Conservation (phyloP, 805 yeast species). For the Kazachstania viticola region DNA sequence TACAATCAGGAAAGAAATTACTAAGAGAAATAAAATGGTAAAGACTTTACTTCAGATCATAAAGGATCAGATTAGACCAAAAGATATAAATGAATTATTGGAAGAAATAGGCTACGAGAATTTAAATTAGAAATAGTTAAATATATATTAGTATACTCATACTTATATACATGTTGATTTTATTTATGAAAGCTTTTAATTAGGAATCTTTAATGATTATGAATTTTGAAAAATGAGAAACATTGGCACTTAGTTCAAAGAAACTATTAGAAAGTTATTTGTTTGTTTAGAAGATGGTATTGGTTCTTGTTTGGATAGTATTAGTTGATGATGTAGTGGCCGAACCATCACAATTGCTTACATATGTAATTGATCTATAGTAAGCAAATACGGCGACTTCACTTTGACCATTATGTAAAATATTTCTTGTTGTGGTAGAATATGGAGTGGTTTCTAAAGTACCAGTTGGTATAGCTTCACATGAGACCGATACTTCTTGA, state of each 20-base stretch:
- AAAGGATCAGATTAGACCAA: constrained; percentile 18
- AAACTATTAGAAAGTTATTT: too few species aligned
- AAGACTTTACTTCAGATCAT: constrained; percentile 12
- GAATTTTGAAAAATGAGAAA: too few species aligned
- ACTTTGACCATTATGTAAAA: constrained; percentile 9
- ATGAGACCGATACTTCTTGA: constrained; percentile 5
- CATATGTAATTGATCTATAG: constrained; percentile 16
- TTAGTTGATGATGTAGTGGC: constrained; percentile 2
- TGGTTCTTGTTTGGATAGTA: neutral
- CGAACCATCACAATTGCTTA: constrained; percentile 12
- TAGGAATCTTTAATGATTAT: too few species aligned
- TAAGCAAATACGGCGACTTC: constrained; percentile 13
- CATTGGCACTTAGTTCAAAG: too few species aligned
- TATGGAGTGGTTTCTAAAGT: constrained; percentile 18
- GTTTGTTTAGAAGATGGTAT: neutral
- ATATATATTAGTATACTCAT: too few species aligned
- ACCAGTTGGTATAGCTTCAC: constrained; percentile 15
- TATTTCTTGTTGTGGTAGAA: constrained; percentile 11
- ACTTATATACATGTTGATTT: too few species aligned
- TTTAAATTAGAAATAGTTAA: too few species aligned
- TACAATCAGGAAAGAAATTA: constrained; percentile 10
- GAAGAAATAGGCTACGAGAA: constrained; percentile 20
- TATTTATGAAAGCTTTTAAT: too few species aligned
- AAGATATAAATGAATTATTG: constrained; percentile 17
- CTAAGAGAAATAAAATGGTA: constrained; percentile 9